Percentiles rank a stretch among this genome's conserved stretches.
phyloP scores from a whole-genome alignment of 352 stramenopile genomes.

The Phytophthora idaei region DNA sequence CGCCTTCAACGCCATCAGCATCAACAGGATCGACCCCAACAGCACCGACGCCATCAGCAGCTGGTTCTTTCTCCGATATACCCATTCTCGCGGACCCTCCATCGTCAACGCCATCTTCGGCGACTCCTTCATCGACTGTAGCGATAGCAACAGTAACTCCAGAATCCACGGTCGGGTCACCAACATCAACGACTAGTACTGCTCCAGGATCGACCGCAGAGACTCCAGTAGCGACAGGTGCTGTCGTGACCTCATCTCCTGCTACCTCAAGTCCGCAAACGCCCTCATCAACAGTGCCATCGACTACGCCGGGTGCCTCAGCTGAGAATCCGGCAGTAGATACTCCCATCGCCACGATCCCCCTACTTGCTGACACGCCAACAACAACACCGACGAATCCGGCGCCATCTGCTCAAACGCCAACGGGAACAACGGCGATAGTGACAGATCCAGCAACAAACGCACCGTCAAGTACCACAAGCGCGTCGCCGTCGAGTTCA shows the following conservation, averaged over 20 bases:
- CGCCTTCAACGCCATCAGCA: not conserved
- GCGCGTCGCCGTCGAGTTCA: slow-evolving; percentile 3
- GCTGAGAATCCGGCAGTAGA: slow-evolving; percentile 6
- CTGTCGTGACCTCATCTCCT: slow-evolving; percentile 3
- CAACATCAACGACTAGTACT: not conserved
- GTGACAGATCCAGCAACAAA: slow-evolving; percentile 10
- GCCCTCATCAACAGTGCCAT: slow-evolving; percentile 5
- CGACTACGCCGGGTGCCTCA: not conserved
- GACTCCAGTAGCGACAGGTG: not conserved
- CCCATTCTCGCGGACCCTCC: slow-evolving; percentile 20
- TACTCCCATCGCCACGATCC: slow-evolving; percentile 3
- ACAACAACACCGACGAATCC: not conserved
- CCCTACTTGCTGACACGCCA: slow-evolving; percentile 16
- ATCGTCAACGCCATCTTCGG: slow-evolving; percentile 6
- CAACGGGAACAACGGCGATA: not conserved
- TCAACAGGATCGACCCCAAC: slow-evolving; percentile 2
- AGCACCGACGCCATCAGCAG: slow-evolving; percentile 2
- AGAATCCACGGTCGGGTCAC: not conserved
- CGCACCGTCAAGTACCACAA: slow-evolving; percentile 2
- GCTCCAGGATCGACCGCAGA: slow-evolving; percentile 1
- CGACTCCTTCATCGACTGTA: slow-evolving; percentile 3
- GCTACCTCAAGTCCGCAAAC: slow-evolving; percentile 3
- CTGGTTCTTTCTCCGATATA: slow-evolving; percentile 9
- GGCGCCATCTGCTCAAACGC: too few species aligned
- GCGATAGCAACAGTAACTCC: not conserved